Percentiles rank a stretch among this genome's conserved stretches.
Conservation (phyloP, 441 rosid species). For the Gossypium aridum region DNA sequence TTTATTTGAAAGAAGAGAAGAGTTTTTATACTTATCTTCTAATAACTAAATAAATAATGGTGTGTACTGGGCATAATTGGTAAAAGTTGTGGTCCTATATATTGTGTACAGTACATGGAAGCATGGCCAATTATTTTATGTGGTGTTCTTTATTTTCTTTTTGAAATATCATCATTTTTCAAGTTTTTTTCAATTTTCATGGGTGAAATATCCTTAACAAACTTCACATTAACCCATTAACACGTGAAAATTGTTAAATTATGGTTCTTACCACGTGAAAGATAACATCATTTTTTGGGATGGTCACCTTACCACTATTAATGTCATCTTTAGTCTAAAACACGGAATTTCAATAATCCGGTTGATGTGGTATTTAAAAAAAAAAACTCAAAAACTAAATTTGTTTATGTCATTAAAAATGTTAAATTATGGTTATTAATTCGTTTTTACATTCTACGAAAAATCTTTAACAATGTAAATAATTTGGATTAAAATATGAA, state of each 20-base stretch:
- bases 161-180: background rate
- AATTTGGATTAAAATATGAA: too few species aligned
- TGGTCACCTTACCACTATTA: too few species aligned
- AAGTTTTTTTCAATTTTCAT: background rate
- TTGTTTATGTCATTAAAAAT: too few species aligned
- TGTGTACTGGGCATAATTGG: background rate
- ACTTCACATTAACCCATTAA: background rate
- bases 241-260: too few species aligned
- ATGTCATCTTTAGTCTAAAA: too few species aligned
- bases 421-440: too few species aligned
- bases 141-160: background rate
- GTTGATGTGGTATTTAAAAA: too few species aligned
- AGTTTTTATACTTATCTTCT: background rate
- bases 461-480: too few species aligned
- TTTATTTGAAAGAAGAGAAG: background rate
- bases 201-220: background rate
- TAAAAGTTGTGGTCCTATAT: background rate
- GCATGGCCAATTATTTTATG: background rate
- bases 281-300: too few species aligned
- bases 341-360: accelerated
- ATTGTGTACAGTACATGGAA: background rate
- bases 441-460: too few species aligned
- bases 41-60: background rate
- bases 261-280: too few species aligned
- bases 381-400: too few species aligned